Evolutionary conservation across 2,329 filamentous ascomycete genomes (phyloP).

Genomic region (Alternaria metachromatica): DNA sequence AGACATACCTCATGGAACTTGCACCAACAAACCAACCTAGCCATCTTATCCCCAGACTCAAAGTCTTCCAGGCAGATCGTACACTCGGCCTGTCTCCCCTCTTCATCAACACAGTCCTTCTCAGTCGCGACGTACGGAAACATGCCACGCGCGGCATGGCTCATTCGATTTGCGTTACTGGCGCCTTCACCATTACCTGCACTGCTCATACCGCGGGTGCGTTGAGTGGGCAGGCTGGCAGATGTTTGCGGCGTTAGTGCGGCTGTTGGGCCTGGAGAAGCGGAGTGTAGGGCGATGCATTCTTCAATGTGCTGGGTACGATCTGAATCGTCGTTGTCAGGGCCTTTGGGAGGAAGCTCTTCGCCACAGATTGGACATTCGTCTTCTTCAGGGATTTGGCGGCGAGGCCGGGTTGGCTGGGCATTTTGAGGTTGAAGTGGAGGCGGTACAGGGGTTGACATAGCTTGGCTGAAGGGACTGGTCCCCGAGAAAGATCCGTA

Average conservation of each 20-base stretch:
- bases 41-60: conserved; percentile 64
- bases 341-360: conserved; percentile 66
- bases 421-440: conserved; percentile 20
- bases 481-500: conserved; percentile 18
- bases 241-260: conserved; percentile 28
- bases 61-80: conserved; percentile 72
- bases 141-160: conserved; percentile 50
- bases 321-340: conserved; percentile 46
- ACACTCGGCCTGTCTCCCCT: conserved; percentile 62
- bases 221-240: conserved; percentile 35
- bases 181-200: conserved; percentile 34
- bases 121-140: conserved; percentile 65
- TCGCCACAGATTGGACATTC: conserved; percentile 79
- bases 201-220: conserved; percentile 44
- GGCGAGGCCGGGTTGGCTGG: conserved; percentile 30
- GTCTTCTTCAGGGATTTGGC: conserved; percentile 68
- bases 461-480: conserved; percentile 24
- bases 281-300: conserved; percentile 48
- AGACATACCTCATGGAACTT: conserved; percentile 64
- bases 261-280: conserved; percentile 23
- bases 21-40: conserved; percentile 67
- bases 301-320: conserved; percentile 55
- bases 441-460: conserved; percentile 19
- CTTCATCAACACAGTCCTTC: conserved; percentile 67
- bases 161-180: conserved; percentile 31